Evolutionary conservation across 2,329 filamentous ascomycete species (phyloP).

Genomic region (Aspergillus niger): DNA sequence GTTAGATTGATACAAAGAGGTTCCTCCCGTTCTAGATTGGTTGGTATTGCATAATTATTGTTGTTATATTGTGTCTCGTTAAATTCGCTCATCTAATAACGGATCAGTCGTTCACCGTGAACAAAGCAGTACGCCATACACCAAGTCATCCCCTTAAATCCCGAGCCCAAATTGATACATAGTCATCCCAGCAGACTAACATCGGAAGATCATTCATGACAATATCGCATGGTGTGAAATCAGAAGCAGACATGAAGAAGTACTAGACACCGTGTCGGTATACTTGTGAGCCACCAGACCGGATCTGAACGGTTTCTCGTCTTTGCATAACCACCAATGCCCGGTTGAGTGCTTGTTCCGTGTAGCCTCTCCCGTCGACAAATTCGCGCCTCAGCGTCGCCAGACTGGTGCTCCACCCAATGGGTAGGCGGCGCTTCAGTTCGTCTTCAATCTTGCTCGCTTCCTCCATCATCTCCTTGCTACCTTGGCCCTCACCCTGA

Average conservation of each 20-base stretch:
- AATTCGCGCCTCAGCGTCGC: slow-evolving; percentile 86
- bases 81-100: slow-evolving; percentile 6
- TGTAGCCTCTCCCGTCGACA: slow-evolving; percentile 87
- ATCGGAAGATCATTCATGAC: slow-evolving; percentile 11
- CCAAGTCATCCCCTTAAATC: slow-evolving; percentile 22
- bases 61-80: slow-evolving; percentile 10
- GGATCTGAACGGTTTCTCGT: slow-evolving; percentile 68
- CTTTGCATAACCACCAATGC: slow-evolving; percentile 84
- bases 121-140: slow-evolving; percentile 20
- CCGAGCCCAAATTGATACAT: slow-evolving; percentile 17
- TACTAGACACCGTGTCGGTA: slow-evolving; percentile 49
- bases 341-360: slow-evolving; percentile 79
- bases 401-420: slow-evolving; percentile 92
- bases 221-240: slow-evolving; percentile 13
- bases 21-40: neutral
- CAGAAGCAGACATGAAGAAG: slow-evolving; percentile 6
- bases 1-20: neutral
- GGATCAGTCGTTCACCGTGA: neutral
- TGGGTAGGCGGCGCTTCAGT: slow-evolving; percentile 80
- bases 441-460: slow-evolving; percentile 85
- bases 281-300: slow-evolving; percentile 52
- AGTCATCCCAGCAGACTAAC: slow-evolving; percentile 14
- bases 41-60: neutral
- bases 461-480: slow-evolving; percentile 88
- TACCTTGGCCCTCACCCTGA: slow-evolving; percentile 79